Evolutionary conservation across 2,329 filamentous ascomycete genomes (phyloP).

Genomic region (Apiospora sp.): DNA sequence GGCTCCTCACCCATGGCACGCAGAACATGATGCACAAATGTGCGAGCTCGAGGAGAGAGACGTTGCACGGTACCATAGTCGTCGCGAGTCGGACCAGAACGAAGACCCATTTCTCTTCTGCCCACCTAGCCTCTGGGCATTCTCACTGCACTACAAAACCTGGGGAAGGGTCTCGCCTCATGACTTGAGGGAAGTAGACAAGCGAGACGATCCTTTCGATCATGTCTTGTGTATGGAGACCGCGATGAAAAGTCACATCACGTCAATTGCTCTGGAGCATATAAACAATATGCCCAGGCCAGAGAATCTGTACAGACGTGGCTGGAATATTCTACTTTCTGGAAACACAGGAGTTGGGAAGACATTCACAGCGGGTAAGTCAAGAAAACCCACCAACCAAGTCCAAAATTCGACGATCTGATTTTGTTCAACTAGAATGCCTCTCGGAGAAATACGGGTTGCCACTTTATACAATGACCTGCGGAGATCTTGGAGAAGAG

Average conservation of each 20-base stretch:
- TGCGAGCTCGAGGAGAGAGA: no score
- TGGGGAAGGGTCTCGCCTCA: background rate
- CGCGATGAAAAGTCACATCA: no score
- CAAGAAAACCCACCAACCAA: no score
- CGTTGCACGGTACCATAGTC: no score
- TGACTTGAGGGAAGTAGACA: background rate
- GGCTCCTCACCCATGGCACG: no score
- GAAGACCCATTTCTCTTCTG: no score
- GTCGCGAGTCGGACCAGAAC: no score
- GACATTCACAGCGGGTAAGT: constrained; percentile 32
- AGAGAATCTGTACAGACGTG: no score
- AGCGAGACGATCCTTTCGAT: background rate
- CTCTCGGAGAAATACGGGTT: constrained; percentile 29
- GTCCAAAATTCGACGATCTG: no score
- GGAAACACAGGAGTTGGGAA: constrained; percentile 32
- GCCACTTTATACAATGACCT: constrained; percentile 31
- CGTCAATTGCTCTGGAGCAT: no score
- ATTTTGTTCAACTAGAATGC: constrained; percentile 27
- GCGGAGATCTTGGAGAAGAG: constrained; percentile 30
- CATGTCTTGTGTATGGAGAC: background rate
- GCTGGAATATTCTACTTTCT: constrained; percentile 30
- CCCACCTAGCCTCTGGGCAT: background rate
- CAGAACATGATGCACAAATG: no score
- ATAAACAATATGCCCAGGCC: no score
- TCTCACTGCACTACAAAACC: background rate